These are phyloP conservation scores for Yarrowia galli DNA, from an alignment of 1,139 yeast genomes.

Conservation along the genomic window DNA sequence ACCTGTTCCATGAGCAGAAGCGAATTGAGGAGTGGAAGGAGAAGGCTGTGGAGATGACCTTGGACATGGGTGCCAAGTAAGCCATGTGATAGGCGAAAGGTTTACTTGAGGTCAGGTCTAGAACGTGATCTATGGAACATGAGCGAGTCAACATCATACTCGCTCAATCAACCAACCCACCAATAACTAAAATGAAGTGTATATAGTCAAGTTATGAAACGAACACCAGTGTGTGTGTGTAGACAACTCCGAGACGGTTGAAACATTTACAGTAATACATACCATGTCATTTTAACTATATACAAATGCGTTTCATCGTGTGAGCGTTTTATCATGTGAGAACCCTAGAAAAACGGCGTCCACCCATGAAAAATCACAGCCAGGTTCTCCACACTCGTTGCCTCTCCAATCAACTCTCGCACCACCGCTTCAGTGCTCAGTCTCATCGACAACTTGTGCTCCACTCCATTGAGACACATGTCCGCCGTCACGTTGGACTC, in stretches of 20 bases:
- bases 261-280: too few relatives aligned
- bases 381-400: slow-evolving; percentile 70
- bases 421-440: slow-evolving; percentile 70
- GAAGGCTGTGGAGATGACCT: slow-evolving; percentile 59
- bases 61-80: slow-evolving; percentile 44
- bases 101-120: too few relatives aligned
- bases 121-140: too few relatives aligned
- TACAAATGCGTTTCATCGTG: too few relatives aligned
- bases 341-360: slow-evolving; percentile 45
- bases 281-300: too few relatives aligned
- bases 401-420: slow-evolving; percentile 78
- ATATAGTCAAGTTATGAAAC: slow-evolving; percentile 28
- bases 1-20: slow-evolving; percentile 73
- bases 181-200: slow-evolving; percentile 6
- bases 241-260: too few relatives aligned
- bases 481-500: slow-evolving; percentile 4
- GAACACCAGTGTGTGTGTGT: too few relatives aligned
- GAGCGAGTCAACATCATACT: too few relatives aligned
- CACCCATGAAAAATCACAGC: slow-evolving; percentile 73
- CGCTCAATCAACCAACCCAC: too few relatives aligned
- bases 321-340: too few relatives aligned
- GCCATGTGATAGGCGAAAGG: background rate
- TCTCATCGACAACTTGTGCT: slow-evolving; percentile 36
- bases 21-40: slow-evolving; percentile 75
- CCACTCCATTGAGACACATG: slow-evolving; percentile 9